Evolutionary conservation across 495 filamentous ascomycete species (phyloP).

Genomic region (Massariosphaeria phaeospora): DNA sequence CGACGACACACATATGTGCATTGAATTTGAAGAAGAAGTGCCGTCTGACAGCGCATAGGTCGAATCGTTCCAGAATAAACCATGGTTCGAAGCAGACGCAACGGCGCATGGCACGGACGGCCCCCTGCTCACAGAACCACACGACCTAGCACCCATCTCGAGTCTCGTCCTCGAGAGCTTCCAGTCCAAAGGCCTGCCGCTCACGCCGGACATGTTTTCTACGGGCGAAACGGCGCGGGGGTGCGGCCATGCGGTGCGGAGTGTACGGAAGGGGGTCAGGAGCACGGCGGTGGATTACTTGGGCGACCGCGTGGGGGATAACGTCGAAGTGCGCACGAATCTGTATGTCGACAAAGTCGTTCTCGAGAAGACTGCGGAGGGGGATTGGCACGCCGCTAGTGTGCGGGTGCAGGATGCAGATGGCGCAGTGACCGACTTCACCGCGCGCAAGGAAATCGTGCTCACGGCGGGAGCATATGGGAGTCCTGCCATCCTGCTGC

Average conservation of each 20-base stretch:
- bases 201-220: slow-evolving; percentile 14
- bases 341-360: slow-evolving; percentile 20
- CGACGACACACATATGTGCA: not conserved
- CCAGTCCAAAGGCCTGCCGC: slow-evolving; percentile 6
- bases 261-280: slow-evolving; percentile 8
- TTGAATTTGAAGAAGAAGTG: slow-evolving; percentile 16
- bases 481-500: slow-evolving; percentile 21
- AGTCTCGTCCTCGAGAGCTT: slow-evolving; percentile 14
- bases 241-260: slow-evolving; percentile 13
- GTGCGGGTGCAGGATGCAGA: not conserved
- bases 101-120: slow-evolving; percentile 42
- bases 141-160: slow-evolving; percentile 23
- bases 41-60: slow-evolving; percentile 30
- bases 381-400: slow-evolving; percentile 4
- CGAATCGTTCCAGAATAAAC: slow-evolving; percentile 49
- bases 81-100: slow-evolving; percentile 35
- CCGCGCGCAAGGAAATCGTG: slow-evolving; percentile 26
- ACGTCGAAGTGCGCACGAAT: no score
- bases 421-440: not conserved
- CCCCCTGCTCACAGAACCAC: slow-evolving; percentile 16
- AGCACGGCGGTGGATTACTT: slow-evolving; percentile 19
- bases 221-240: slow-evolving; percentile 35
- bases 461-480: slow-evolving; percentile 21
- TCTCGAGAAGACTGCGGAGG: not conserved
- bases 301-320: slow-evolving; percentile 18